A percentile compares a stretch with the other conserved stretches of the same genome.
phyloP scores from a whole-genome alignment of 305 asterid genomes.

The Fraxinus velutina region DNA sequence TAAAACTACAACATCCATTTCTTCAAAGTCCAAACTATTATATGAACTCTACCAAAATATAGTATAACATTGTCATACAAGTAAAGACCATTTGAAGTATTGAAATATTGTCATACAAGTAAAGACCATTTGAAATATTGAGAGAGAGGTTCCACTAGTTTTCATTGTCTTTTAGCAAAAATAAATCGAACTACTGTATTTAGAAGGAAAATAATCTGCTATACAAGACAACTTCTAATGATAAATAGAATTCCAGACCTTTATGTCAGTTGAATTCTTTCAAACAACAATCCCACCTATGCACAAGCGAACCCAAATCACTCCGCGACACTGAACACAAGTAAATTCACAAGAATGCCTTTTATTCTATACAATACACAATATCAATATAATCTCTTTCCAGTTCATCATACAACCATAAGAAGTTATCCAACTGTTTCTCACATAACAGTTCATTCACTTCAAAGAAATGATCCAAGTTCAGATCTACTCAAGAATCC shows the following conservation, averaged over 20 bases:
- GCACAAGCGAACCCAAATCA: neutral
- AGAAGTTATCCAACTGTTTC: neutral
- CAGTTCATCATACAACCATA: neutral
- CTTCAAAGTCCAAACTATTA: neutral
- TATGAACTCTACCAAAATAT: neutral
- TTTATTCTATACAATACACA: neutral
- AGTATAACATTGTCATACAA: neutral
- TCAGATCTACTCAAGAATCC: neutral
- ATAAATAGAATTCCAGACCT: neutral
- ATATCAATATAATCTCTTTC: neutral
- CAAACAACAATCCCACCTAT: neutral
- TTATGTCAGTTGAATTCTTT: neutral
- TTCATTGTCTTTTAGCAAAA: neutral
- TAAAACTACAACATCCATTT: neutral
- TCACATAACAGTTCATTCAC: neutral
- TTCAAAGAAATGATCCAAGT: neutral
- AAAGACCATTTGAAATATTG: neutral
- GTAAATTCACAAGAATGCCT: neutral
- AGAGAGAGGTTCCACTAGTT: neutral
- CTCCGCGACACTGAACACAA: neutral
- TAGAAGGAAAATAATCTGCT: neutral
- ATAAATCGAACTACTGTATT: neutral
- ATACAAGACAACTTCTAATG: neutral
- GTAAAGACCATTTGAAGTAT: neutral
- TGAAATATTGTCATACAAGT: too few relatives aligned